Conservation (phyloP, 2,329 filamentous ascomycete species). For the Balansia obtecta region DNA sequence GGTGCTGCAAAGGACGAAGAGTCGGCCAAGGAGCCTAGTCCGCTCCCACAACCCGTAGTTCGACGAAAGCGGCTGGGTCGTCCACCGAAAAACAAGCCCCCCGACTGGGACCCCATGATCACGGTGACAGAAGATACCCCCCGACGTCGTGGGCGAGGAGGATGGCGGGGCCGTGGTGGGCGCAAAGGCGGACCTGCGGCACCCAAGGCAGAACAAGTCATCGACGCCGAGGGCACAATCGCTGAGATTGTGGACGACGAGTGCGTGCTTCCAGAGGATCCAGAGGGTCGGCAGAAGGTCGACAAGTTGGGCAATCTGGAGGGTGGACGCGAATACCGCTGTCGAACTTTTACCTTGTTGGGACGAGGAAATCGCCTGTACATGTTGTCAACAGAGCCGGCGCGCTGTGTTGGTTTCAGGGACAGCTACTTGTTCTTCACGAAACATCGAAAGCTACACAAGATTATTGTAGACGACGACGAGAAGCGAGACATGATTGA, state of each 20-base stretch:
- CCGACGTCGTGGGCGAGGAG: slow-evolving; percentile 52
- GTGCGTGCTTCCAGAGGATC: slow-evolving; percentile 74
- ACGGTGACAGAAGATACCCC: slow-evolving; percentile 47
- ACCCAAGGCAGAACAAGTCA: slow-evolving; percentile 69
- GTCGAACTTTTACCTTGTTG: slow-evolving; percentile 83
- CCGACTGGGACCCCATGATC: slow-evolving; percentile 60
- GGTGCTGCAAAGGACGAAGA: slow-evolving; percentile 24
- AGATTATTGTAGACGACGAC: slow-evolving; percentile 96
- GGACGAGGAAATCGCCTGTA: slow-evolving; percentile 78
- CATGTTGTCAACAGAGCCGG: slow-evolving; percentile 97
- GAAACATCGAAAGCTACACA: slow-evolving; percentile 91
- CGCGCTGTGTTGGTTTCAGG: slow-evolving; percentile 89
- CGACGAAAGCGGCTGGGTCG: slow-evolving; percentile 71
- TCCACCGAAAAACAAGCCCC: slow-evolving; percentile 71
- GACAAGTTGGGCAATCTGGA: slow-evolving; percentile 76
- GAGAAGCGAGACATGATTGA: slow-evolving; percentile 96
- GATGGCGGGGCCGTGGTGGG: slow-evolving; percentile 57
- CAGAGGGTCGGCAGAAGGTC: slow-evolving; percentile 85
- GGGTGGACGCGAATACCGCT: slow-evolving; percentile 82
- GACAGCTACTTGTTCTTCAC: slow-evolving; percentile 99
- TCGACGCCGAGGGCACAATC: slow-evolving; percentile 88
- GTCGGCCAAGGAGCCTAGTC: slow-evolving; percentile 38
- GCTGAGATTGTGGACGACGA: slow-evolving; percentile 88
- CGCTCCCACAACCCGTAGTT: slow-evolving; percentile 49
- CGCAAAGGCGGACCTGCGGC: slow-evolving; percentile 57